phyloP scores from a whole-genome alignment of 177 flowering plant species.

The Vitis hybrid region DNA sequence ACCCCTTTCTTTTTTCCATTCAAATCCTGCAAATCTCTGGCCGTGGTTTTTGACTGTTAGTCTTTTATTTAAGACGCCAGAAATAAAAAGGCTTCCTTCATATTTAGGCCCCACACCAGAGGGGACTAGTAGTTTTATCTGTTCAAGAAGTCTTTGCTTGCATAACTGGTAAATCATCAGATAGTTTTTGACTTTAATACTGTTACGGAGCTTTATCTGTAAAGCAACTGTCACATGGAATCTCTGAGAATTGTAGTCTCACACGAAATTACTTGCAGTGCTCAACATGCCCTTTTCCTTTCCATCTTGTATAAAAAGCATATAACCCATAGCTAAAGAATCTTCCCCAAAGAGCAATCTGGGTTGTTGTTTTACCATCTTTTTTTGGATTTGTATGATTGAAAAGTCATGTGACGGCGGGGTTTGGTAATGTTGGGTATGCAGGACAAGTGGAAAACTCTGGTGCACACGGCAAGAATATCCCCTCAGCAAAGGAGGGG shows the following conservation, averaged over 20 bases:
- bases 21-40: not conserved
- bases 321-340: not conserved
- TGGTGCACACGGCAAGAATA: constrained; percentile 77
- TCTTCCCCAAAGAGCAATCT: not conserved
- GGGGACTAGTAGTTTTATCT: constrained; percentile 1
- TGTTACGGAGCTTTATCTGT: not conserved
- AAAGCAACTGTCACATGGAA: constrained; percentile 17
- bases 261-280: constrained; percentile 11
- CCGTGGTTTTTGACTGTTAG: not conserved
- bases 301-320: not conserved
- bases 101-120: constrained; percentile 5
- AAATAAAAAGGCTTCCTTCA: constrained; percentile 7
- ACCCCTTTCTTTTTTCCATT: not conserved
- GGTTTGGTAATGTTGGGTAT: not conserved
- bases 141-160: constrained; percentile 18
- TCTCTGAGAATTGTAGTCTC: not conserved
- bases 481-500: constrained; percentile 85
- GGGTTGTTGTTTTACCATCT: not conserved
- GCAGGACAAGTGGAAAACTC: constrained; percentile 82
- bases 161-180: constrained; percentile 17
- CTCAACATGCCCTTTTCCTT: not conserved
- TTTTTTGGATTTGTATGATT: not conserved
- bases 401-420: constrained; percentile 1
- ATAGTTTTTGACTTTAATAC: constrained; percentile 3
- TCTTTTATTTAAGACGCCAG: not conserved